phyloP scores from a whole-genome alignment of 768 basidiomycete genomes.

The Tubosaeta sp. region DNA sequence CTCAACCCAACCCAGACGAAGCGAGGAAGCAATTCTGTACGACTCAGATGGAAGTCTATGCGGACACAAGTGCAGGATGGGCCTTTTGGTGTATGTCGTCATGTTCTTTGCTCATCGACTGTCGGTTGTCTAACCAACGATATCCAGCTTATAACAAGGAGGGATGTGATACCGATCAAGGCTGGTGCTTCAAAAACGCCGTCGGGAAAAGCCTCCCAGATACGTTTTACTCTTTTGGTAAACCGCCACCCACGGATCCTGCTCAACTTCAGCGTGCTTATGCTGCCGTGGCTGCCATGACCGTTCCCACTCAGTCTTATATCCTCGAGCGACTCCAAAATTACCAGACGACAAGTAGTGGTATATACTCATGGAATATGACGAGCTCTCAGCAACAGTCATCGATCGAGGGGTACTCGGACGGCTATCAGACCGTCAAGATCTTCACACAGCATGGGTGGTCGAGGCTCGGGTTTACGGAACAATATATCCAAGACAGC shows the following conservation, averaged over 20 bases:
- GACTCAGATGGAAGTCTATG: constrained; percentile 56
- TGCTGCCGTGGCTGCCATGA: constrained; percentile 11
- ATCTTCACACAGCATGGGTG: constrained; percentile 47
- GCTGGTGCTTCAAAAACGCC: constrained; percentile 67
- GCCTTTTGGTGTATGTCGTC: constrained; percentile 58
- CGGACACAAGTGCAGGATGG: constrained; percentile 57
- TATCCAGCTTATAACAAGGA: constrained; percentile 57
- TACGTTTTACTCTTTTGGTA: constrained; percentile 53
- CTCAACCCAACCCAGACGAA: constrained; percentile 40
- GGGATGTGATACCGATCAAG: constrained; percentile 50
- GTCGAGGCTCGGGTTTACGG: constrained; percentile 56
- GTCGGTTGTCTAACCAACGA: background rate
- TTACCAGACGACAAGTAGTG: background rate
- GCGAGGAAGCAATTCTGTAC: constrained; percentile 52
- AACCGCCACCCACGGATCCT: constrained; percentile 19
- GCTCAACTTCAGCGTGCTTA: constrained; percentile 20
- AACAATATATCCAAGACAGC: constrained; percentile 56
- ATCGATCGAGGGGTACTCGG: constrained; percentile 45
- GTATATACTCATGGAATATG: constrained; percentile 3
- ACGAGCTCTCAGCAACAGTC: constrained; percentile 9
- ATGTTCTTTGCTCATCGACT: background rate
- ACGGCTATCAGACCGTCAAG: constrained; percentile 55
- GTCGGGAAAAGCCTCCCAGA: constrained; percentile 54
- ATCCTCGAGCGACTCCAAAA: constrained; percentile 9
- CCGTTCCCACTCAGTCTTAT: constrained; percentile 10